Evolutionary conservation across 164 flowering plant genomes (phyloP), one percentile per base, ranked within the genome.

Genomic region (Vitis labrusca): DNA sequence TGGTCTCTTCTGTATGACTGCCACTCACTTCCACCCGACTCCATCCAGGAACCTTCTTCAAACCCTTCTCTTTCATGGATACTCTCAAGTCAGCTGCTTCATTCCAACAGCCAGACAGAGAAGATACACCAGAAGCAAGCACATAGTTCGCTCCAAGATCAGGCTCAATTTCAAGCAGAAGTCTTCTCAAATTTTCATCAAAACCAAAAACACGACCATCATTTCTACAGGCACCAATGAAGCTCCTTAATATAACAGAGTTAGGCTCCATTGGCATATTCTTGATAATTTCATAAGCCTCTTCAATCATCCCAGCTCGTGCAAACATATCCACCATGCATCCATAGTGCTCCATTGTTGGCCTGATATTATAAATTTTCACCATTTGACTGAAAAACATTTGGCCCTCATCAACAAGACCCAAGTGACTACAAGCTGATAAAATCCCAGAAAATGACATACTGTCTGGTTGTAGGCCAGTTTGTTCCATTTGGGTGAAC

Each of bases 301-400:
- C 83, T 59, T 79, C 80, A 50, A 85, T 73, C 85, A 81, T 65
- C 44, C 89, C 92, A 44, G 86, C 88, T 63, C 91, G 76, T 61
- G 85, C 89, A 77, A 76, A 73, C 76, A 88, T 50, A 76, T 88
- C 89, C 32, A 86, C 88, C 84, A 86, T 80, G 74, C 89, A 85
- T 48, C 92, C 90, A 68, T 81, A 88, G 62, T 88, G 92, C 76
- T 86, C 88, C 80, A 86, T 70, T 32, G 77, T 80, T 16, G 90
- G 90, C 65, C 52, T 59, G 55, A 86, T 78, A n/a, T 71, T 63
- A 69, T 83, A 80, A 2, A 56, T 27, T 15, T 63, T 76, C 65
- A 68, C 76, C 89, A 85, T 88, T 70, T 59, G 62, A 65, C 74
- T 69, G 53, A 88, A 86, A 68, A 77, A 81, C 57, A 50, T 67